A percentile compares a stretch with the other conserved stretches of the same genome.
These are phyloP conservation scores for Daldinia childiae DNA, from an alignment of 495 filamentous ascomycete species.

Conservation along the genomic window DNA sequence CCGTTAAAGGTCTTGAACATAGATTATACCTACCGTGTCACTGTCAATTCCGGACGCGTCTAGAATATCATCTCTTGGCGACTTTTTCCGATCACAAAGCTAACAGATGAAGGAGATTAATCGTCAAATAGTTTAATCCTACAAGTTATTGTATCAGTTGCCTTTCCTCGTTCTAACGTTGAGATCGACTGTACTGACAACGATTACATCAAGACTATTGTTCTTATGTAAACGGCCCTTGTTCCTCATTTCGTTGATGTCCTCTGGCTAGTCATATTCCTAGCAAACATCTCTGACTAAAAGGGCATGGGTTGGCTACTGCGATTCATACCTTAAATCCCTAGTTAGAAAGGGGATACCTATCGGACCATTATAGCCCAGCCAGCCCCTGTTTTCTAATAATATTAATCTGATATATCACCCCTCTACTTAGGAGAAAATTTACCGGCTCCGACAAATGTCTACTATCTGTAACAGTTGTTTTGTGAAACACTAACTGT, in stretches of 20 bases:
- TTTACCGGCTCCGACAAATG: not conserved
- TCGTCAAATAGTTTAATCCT: not conserved
- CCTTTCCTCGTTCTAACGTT: not conserved
- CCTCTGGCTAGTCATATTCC: not conserved
- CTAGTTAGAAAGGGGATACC: not conserved
- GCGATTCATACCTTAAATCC: not conserved
- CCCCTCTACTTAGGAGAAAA: not conserved
- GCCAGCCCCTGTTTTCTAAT: conserved; percentile 3
- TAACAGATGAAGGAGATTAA: no score
- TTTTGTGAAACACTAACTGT: not conserved
- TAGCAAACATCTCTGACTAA: not conserved
- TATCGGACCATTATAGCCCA: not conserved
- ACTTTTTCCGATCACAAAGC: no score
- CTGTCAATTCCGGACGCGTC: no score
- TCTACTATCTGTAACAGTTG: not conserved
- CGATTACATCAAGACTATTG: no score
- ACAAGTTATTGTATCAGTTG: not conserved
- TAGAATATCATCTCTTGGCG: no score
- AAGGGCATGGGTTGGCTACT: not conserved
- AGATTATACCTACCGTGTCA: no score
- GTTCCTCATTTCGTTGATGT: not conserved
- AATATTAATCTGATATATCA: not conserved
- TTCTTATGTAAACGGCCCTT: no score
- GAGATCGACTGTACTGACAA: not conserved
- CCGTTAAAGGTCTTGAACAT: not conserved